Percentiles rank a stretch among this genome's conserved stretches.
Conservation (phyloP, 2,329 filamentous ascomycete genomes). For the Nemania abortiva region DNA sequence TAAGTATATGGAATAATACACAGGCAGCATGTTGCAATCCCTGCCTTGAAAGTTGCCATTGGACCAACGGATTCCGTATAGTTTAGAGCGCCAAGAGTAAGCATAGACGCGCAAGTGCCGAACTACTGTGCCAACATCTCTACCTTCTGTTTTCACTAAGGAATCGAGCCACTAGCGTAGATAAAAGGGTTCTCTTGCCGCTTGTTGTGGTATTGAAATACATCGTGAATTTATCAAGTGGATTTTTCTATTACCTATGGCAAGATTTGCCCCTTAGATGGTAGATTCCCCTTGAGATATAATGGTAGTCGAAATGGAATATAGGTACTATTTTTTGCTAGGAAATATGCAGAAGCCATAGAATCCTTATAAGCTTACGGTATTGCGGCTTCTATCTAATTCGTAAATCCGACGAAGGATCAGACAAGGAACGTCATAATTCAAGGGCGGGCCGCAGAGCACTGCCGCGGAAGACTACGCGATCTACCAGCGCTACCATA, state of each 20-base stretch:
- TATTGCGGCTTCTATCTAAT: not conserved
- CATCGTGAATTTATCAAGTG: not conserved
- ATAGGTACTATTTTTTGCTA: not conserved
- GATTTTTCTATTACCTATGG: not conserved
- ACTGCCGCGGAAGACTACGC: conserved; percentile 14
- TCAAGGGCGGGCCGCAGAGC: not conserved
- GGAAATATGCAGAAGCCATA: not conserved
- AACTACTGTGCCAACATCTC: conserved; percentile 5
- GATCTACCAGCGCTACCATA: not conserved
- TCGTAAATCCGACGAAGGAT: conserved; percentile 12
- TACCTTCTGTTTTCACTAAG: conserved; percentile 4
- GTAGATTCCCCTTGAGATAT: not conserved
- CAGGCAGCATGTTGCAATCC: conserved; percentile 34
- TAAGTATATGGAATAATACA: conserved; percentile 29
- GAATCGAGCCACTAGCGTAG: not conserved
- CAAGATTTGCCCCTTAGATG: not conserved
- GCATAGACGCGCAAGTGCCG: conserved; percentile 22
- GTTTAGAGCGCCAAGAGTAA: conserved; percentile 10
- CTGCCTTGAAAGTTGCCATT: conserved; percentile 32
- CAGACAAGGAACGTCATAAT: conserved; percentile 6
- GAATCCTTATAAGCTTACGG: not conserved
- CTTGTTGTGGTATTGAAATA: conserved; percentile 6
- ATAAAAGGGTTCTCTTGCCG: not conserved
- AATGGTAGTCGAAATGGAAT: not conserved
- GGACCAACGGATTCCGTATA: conserved; percentile 24